Percentiles rank a stretch among this genome's conserved stretches.
phyloP scores from a whole-genome alignment of 2,329 filamentous ascomycete species.

The Xylariaceae sp. region DNA sequence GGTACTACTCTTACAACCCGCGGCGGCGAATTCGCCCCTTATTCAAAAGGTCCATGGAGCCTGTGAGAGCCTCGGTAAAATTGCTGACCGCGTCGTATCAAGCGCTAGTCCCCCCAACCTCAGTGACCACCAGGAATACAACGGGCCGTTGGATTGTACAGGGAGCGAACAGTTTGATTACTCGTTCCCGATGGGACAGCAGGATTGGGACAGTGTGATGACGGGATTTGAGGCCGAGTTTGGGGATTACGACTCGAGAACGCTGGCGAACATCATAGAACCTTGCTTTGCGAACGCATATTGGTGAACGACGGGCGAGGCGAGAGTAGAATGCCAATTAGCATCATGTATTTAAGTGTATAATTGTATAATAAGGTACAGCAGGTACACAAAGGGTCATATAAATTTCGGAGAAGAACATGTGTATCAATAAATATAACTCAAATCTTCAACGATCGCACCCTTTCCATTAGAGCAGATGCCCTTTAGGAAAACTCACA shows the following conservation, averaged over 20 bases:
- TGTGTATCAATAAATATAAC: no score
- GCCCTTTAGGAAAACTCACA: no score
- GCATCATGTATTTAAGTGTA: no score
- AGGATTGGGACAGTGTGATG: conserved; percentile 40
- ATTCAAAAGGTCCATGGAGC: conserved; percentile 35
- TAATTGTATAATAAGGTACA: no score
- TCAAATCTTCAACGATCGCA: no score
- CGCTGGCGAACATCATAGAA: conserved; percentile 37
- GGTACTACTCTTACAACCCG: conserved; percentile 26
- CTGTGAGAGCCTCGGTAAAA: conserved; percentile 34
- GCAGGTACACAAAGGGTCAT: no score
- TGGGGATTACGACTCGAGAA: conserved; percentile 34
- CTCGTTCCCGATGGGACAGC: conserved; percentile 37
- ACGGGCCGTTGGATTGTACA: neutral
- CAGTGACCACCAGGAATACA: conserved; percentile 13
- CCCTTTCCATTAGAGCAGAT: no score
- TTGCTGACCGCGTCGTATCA: conserved; percentile 34
- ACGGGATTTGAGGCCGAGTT: conserved; percentile 36
- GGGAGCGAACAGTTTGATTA: conserved; percentile 24
- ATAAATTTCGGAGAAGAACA: no score
- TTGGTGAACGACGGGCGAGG: conserved; percentile 28
- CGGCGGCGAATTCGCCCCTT: conserved; percentile 20
- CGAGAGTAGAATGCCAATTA: no score
- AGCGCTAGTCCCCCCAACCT: conserved; percentile 14
- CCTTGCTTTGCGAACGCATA: conserved; percentile 36